Base-by-base conservation (phyloP, 768 basidiomycete genomes). In the Hypholoma fasciculare region DNA sequence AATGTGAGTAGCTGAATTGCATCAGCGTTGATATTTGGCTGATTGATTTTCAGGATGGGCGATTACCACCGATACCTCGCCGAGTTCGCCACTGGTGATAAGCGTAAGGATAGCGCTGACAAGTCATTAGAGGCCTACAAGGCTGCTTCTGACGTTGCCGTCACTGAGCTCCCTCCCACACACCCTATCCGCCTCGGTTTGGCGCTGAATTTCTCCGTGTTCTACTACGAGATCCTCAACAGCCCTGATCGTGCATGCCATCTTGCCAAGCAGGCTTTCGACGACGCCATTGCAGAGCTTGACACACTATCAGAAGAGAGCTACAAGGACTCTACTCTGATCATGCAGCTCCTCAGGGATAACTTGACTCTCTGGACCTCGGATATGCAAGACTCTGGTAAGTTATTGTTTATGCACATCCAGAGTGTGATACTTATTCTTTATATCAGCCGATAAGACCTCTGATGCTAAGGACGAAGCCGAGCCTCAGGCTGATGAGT, bases 201-300 rank as follows among this genome's bases (percentile, higher is more conserved):
- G 55, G 96, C 96, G 47, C 84, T 98, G 71, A 98, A 98, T 86
- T 98, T 98, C 87, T 97, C 94, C 54, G 96, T 98, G 50, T 98
- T 98, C 85, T 98, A 98, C 86, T 97, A 97, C 80, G 96, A 98
- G 78, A 97, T 98, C 74, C 88, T 97, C 76, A 97, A 97, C 87
- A 92, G 90, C 76, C 95, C 96, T 65, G 96, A 97, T 77, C 93
- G 94, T 76, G 96, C 96, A 52, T 97, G 96, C 82, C 93, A 96
- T 72, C 90, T 98, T 65, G 96, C 96, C 74, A 98, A 98, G 82
- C 94, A 97, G 77, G 96, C 96, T 7, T 98, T 98, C 76, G 96
- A 98, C 63, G 96, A 98, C 74, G 96, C 96, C 47, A 98, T 98
- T 72, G 95, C 96, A 65, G 96, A 98, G 79, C 93, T 98, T 69